Conservation (phyloP, 2,329 filamentous ascomycete species). For the Clonostachys chloroleuca region DNA sequence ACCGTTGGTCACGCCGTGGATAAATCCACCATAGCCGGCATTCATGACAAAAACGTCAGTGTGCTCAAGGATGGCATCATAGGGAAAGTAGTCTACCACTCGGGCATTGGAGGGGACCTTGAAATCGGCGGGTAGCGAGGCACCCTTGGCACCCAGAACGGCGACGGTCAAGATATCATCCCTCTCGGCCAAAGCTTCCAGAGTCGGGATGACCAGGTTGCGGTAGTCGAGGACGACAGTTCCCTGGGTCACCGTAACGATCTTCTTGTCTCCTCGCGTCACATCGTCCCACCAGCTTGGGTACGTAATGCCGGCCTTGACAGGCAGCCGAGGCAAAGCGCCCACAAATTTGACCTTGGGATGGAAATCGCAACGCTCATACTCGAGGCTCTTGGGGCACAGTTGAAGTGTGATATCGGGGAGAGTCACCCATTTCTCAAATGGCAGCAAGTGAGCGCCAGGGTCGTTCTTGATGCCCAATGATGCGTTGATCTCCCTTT, state of each 20-base stretch:
- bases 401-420: slow-evolving; percentile 28
- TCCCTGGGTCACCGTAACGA: slow-evolving; percentile 43
- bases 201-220: slow-evolving; percentile 38
- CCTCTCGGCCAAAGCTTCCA: slow-evolving; percentile 31
- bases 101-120: slow-evolving; percentile 32
- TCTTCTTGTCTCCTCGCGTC: slow-evolving; percentile 21
- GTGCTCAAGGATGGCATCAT: slow-evolving; percentile 37
- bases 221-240: slow-evolving; percentile 31
- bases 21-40: slow-evolving; percentile 41
- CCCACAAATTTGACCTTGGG: slow-evolving; percentile 36
- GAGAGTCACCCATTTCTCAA: slow-evolving; percentile 17
- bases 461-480: slow-evolving; percentile 17
- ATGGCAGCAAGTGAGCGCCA: slow-evolving; percentile 5
- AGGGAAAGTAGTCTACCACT: slow-evolving; percentile 41
- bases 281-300: slow-evolving; percentile 43
- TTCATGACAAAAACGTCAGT: slow-evolving; percentile 41
- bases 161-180: slow-evolving; percentile 29
- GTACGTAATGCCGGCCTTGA: slow-evolving; percentile 17
- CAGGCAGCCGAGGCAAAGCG: slow-evolving; percentile 23
- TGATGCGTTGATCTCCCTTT: slow-evolving; percentile 14
- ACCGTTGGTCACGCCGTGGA: slow-evolving; percentile 35
- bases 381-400: slow-evolving; percentile 32
- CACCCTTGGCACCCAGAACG: slow-evolving; percentile 17
- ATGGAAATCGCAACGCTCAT: slow-evolving; percentile 26
- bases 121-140: slow-evolving; percentile 12